Conservation (phyloP, 2,329 filamentous ascomycete genomes). For the Elsinoe ampelina region DNA sequence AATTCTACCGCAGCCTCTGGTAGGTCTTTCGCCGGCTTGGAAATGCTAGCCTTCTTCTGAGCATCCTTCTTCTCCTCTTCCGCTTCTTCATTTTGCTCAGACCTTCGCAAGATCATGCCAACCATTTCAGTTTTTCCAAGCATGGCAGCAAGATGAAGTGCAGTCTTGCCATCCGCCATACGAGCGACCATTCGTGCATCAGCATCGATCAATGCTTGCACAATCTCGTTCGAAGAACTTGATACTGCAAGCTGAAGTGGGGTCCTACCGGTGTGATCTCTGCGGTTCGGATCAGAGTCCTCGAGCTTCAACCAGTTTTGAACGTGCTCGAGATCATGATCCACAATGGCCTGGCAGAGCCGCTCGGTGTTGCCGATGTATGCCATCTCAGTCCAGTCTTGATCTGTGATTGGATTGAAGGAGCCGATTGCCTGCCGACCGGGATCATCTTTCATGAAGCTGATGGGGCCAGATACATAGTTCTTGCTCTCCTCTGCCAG, state of each 20-base stretch:
- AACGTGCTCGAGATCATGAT: conserved; percentile 61
- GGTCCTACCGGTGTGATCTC: conserved; percentile 70
- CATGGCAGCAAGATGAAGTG: conserved; percentile 70
- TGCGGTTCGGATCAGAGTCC: conserved; percentile 58
- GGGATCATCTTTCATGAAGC: conserved; percentile 71
- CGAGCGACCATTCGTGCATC: conserved; percentile 65
- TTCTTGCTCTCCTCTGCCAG: conserved; percentile 63
- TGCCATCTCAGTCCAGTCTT: conserved; percentile 87
- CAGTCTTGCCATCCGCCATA: conserved; percentile 69
- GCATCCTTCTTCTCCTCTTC: conserved; percentile 27
- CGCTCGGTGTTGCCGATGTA: conserved; percentile 71
- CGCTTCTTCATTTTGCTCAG: conserved; percentile 59
- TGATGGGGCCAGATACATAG: conserved; percentile 64
- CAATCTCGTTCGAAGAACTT: conserved; percentile 58
- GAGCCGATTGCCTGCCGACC: conserved; percentile 63
- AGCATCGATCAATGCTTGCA: conserved; percentile 60
- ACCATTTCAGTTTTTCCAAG: conserved; percentile 62
- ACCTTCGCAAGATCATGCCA: conserved; percentile 62
- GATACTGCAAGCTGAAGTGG: conserved; percentile 69
- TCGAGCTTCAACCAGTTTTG: conserved; percentile 60
- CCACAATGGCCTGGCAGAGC: conserved; percentile 73
- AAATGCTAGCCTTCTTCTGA: conserved; percentile 22
- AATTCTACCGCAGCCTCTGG: too few species aligned
- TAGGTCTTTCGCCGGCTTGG: neutral
- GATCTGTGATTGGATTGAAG: conserved; percentile 71